phyloP scores from a whole-genome alignment of 352 stramenopile species.

The Globisporangium solare region DNA sequence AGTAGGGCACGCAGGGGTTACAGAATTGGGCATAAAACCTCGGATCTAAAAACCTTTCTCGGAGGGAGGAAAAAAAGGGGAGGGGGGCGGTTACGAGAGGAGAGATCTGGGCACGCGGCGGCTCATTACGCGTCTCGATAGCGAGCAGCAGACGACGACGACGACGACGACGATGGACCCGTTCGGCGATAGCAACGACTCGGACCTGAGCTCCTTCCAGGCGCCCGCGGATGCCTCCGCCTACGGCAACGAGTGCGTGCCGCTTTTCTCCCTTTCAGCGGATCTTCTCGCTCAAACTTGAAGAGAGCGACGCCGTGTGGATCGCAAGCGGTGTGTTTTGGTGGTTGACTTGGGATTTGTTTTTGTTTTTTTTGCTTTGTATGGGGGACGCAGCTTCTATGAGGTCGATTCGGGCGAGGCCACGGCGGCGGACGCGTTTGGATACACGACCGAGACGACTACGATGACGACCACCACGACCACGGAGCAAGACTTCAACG shows the following conservation, averaged over 20 bases:
- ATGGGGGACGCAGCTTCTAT: slow-evolving; percentile 40
- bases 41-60: background rate
- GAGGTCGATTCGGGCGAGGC: slow-evolving; percentile 46
- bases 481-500: slow-evolving; percentile 17
- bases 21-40: background rate
- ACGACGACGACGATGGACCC: slow-evolving; percentile 42
- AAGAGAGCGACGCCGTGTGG: slow-evolving; percentile 5
- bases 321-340: background rate
- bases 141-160: slow-evolving; percentile 18
- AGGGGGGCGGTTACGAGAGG: background rate
- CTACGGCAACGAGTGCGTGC: slow-evolving; percentile 49
- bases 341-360: slow-evolving; percentile 3
- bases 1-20: background rate
- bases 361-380: slow-evolving; percentile 1
- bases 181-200: slow-evolving; percentile 44
- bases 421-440: slow-evolving; percentile 10
- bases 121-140: slow-evolving; percentile 14
- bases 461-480: slow-evolving; percentile 2
- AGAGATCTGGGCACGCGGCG: slow-evolving; percentile 1
- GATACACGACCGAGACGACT: slow-evolving; percentile 7
- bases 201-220: slow-evolving; percentile 60
- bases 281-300: slow-evolving; percentile 10
- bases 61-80: slow-evolving; percentile 1
- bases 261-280: background rate
- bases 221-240: slow-evolving; percentile 34